Evolutionary conservation across 2,329 filamentous ascomycete species (phyloP).

Genomic region (Claviceps africana): DNA sequence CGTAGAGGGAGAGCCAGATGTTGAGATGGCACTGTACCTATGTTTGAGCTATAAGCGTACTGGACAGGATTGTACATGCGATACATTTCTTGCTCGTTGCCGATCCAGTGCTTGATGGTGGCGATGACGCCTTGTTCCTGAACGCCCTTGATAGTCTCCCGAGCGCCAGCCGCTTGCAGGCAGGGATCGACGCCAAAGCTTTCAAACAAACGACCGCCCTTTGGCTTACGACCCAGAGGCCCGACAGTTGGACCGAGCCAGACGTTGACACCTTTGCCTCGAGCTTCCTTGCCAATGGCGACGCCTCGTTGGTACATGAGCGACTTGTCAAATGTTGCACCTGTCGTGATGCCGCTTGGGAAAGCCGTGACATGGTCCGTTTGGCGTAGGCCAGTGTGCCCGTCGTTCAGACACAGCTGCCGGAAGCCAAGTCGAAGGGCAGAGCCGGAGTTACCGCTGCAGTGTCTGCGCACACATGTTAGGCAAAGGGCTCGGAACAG

Average conservation of each 20-base stretch:
- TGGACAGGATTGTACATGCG: conserved; percentile 41
- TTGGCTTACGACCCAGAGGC: conserved; percentile 56
- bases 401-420: conserved; percentile 58
- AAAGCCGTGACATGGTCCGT: conserved; percentile 65
- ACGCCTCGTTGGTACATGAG: conserved; percentile 55
- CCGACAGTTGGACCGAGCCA: conserved; percentile 59
- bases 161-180: conserved; percentile 62
- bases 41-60: conserved; percentile 52
- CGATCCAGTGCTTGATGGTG: conserved; percentile 42
- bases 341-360: conserved; percentile 63
- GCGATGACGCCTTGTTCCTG: conserved; percentile 44
- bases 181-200: conserved; percentile 58
- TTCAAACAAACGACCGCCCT: conserved; percentile 64
- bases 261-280: conserved; percentile 59
- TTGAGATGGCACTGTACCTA: conserved; percentile 37
- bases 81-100: conserved; percentile 50
- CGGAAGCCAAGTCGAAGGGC: conserved; percentile 57
- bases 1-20: background rate
- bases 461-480: conserved; percentile 31
- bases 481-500: background rate
- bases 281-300: conserved; percentile 56
- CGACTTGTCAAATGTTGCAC: conserved; percentile 61
- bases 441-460: conserved; percentile 64
- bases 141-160: conserved; percentile 63
- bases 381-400: conserved; percentile 55